These are phyloP conservation scores for Tulasnella sp. DNA, from an alignment of 768 basidiomycete genomes.

Conservation along the genomic window DNA sequence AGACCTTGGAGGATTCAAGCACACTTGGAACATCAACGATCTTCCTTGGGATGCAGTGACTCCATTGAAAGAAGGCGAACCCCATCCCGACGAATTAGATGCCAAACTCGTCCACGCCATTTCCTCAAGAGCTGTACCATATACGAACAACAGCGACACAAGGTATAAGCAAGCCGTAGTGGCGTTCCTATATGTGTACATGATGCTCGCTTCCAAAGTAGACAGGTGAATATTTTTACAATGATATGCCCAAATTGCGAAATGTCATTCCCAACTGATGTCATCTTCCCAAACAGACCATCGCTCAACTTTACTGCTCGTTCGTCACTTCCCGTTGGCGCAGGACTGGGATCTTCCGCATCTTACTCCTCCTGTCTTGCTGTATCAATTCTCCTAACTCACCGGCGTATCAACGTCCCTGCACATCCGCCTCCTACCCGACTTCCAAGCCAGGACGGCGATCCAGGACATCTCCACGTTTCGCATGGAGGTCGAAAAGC, in stretches of 20 bases:
- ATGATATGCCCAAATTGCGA: background rate
- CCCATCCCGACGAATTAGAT: constrained; percentile 57
- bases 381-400: constrained; percentile 62
- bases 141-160: constrained; percentile 21
- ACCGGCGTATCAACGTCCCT: constrained; percentile 52
- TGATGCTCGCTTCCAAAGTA: constrained; percentile 49
- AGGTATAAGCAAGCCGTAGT: constrained; percentile 37
- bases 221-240: constrained; percentile 37
- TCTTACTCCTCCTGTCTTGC: constrained; percentile 85
- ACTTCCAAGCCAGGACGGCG: constrained; percentile 22
- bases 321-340: constrained; percentile 83
- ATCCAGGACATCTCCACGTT: constrained; percentile 42
- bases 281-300: constrained; percentile 35
- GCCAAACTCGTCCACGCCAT: constrained; percentile 60
- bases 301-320: constrained; percentile 71
- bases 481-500: constrained; percentile 54
- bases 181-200: constrained; percentile 89
- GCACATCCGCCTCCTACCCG: constrained; percentile 36
- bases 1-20: constrained; percentile 63
- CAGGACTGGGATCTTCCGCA: constrained; percentile 93
- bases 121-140: constrained; percentile 31
- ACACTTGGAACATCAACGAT: constrained; percentile 59
- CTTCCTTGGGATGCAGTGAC: constrained; percentile 72
- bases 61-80: constrained; percentile 36
- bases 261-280: background rate